Evolutionary conservation across 345 rosid species (phyloP), one percentile per base, ranked within the genome.

Genomic region (Euphorbia tirucalli): DNA sequence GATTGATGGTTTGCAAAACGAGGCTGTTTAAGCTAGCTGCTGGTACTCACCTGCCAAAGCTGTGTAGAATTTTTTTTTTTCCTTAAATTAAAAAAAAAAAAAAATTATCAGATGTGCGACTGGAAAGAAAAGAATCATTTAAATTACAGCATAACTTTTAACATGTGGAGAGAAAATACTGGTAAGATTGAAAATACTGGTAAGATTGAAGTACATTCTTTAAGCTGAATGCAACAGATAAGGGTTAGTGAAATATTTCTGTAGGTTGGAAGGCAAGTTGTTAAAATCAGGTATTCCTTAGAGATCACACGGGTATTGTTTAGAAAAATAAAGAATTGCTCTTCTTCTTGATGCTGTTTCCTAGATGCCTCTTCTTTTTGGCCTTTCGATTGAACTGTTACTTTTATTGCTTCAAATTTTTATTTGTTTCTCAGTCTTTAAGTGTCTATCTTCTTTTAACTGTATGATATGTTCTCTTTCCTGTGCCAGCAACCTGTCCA

Each of bases 401-500:
- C 50, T 68, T 25, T 4, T 30, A 35, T 7, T 22, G 5, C 27
- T 22, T 10, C 3, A 1, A 10, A 25, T 35, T 55, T 58, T 18
- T 1, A 18, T 10, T 27, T 31, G 10, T 2, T 37, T 55, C 16
- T 57, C 24, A 13, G 18, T 7, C 4, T 65, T 43, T 48, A 15
- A 8, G 2, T 24, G 3, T 41, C 39, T 25, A 24, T 0, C 31
- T 21, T 1, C 3, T 24, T 7, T 69, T 1, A 35, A 22, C 4
- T 4, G 7, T 55, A n/a, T n/a, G n/a, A 11, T 57, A 11, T 5
- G 19, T 25, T 48, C 28, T 14, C 37, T 3, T 11, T 67, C 48
- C 28, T 61, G 43, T 65, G 61, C 75, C 86, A 86, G 92, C 83
- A 69, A 88, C 83, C 6, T 88, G 93, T 75, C 87, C 90, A 5